Conservation (phyloP, 768 basidiomycete genomes). For the Tubosaeta sp. region DNA sequence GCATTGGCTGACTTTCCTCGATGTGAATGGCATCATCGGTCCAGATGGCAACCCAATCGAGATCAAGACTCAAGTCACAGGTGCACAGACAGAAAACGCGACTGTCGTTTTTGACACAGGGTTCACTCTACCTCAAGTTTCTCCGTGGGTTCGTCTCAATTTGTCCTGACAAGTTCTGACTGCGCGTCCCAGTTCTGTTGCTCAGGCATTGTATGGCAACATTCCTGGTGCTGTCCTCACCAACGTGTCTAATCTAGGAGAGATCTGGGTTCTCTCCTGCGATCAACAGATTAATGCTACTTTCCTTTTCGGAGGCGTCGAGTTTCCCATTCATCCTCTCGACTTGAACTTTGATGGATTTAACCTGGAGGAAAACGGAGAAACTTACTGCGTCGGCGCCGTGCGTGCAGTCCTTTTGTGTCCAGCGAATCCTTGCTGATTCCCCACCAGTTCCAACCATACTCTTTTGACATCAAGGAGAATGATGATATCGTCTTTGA, state of each 20-base stretch:
- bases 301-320: slow-evolving; percentile 54
- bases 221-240: slow-evolving; percentile 50
- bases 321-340: slow-evolving; percentile 62
- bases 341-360: slow-evolving; percentile 42
- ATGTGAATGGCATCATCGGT: slow-evolving; percentile 57
- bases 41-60: slow-evolving; percentile 51
- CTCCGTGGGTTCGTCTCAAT: slow-evolving; percentile 34
- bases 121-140: slow-evolving; percentile 62
- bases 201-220: slow-evolving; percentile 57
- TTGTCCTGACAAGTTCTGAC: slow-evolving; percentile 14
- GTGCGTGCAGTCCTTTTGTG: slow-evolving; percentile 31
- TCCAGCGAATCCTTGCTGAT: neutral
- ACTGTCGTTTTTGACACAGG: slow-evolving; percentile 69
- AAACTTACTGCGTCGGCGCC: slow-evolving; percentile 36
- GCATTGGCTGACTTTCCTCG: slow-evolving; percentile 64
- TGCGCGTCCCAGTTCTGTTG: slow-evolving; percentile 37
- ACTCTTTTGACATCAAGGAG: slow-evolving; percentile 42
- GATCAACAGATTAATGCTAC: slow-evolving; percentile 59
- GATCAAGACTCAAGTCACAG: slow-evolving; percentile 42
- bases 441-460: slow-evolving; percentile 60
- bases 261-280: slow-evolving; percentile 63
- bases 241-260: slow-evolving; percentile 37
- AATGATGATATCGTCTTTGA: slow-evolving; percentile 37
- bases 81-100: slow-evolving; percentile 41
- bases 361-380: slow-evolving; percentile 17